Conservation (phyloP, 179 eudicot species). For the Carnegiea gigantea region DNA sequence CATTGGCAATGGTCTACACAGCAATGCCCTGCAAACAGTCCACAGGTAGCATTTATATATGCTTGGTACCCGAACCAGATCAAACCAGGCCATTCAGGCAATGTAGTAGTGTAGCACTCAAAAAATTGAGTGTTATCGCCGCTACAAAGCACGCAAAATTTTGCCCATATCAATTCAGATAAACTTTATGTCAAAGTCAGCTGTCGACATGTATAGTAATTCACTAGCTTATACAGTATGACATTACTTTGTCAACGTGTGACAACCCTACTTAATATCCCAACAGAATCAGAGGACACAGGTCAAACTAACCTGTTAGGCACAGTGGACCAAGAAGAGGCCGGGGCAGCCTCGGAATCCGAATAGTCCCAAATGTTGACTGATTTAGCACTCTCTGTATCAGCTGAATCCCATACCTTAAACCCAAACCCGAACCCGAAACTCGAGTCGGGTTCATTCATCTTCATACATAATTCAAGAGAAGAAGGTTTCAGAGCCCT, state of each 20-base stretch:
- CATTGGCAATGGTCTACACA: constrained; percentile 76
- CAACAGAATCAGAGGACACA: not conserved
- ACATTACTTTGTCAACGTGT: not conserved
- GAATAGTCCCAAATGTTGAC: constrained; percentile 83
- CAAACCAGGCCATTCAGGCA: not conserved
- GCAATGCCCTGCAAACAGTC: constrained; percentile 53
- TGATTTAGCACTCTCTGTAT: constrained; percentile 41
- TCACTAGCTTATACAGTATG: not conserved
- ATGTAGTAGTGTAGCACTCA: too few species aligned
- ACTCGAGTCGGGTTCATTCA: constrained; percentile 61
- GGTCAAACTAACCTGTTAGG: constrained; percentile 63
- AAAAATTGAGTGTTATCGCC: not conserved
- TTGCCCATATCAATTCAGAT: too few species aligned
- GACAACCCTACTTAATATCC: too few species aligned
- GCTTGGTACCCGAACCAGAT: not conserved
- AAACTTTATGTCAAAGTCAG: not conserved
- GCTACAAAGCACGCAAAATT: not conserved
- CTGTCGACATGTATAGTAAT: too few species aligned
- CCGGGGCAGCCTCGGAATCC: constrained; percentile 97
- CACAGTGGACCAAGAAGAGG: constrained; percentile 93
- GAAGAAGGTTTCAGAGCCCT: constrained; percentile 65
- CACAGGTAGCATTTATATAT: not conserved
- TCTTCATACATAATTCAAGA: constrained; percentile 73
- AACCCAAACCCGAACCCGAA: constrained; percentile 36
- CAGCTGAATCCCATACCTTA: constrained; percentile 45